Evolutionary conservation across 1,284 basidiomycete genomes (phyloP).

Genomic region (Trichosporon coremiiforme): DNA sequence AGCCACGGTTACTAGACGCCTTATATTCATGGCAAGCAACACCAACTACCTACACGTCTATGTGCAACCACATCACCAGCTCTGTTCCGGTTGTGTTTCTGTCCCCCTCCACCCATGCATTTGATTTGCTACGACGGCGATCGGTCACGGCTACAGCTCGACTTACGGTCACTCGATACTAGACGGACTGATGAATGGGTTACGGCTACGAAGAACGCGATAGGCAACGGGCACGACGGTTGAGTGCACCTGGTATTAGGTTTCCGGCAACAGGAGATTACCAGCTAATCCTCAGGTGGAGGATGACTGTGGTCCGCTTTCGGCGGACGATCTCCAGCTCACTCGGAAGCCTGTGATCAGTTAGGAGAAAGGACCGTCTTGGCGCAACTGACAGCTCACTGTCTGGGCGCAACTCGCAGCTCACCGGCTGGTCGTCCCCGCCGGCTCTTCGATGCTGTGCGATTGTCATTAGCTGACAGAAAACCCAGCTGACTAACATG

Average conservation of each 20-base stretch:
- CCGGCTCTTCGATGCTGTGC: too few species aligned
- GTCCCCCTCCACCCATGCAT: conserved; percentile 19
- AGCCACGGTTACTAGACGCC: conserved; percentile 31
- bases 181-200: background rate
- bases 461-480: too few species aligned
- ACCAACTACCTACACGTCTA: conserved; percentile 9
- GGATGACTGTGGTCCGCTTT: too few species aligned
- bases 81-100: conserved; percentile 18
- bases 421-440: too few species aligned
- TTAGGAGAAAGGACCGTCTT: too few species aligned
- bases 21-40: conserved; percentile 1
- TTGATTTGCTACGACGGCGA: conserved; percentile 8
- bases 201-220: background rate
- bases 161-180: background rate
- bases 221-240: background rate
- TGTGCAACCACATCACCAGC: conserved; percentile 15
- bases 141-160: background rate
- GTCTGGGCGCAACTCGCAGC: too few species aligned
- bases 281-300: too few species aligned
- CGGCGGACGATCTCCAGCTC: too few species aligned
- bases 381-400: too few species aligned
- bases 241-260: background rate
- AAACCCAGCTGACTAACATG: too few species aligned
- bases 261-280: too few species aligned
- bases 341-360: too few species aligned